Evolutionary conservation across 2,329 filamentous ascomycete species (phyloP).

Genomic region (Fusarium sp.): DNA sequence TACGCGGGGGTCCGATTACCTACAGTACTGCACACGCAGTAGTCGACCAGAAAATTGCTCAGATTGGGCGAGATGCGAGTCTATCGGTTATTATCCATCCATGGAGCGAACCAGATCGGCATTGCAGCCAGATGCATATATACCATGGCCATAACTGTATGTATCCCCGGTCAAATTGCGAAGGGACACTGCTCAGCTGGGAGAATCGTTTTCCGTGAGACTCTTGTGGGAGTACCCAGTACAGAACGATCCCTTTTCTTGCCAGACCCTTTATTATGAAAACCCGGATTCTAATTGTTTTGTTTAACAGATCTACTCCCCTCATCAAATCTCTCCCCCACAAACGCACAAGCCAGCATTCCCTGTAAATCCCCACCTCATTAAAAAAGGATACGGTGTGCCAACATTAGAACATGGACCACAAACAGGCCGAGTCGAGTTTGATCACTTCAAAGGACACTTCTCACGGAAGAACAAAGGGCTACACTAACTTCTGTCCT

Average conservation of each 20-base stretch:
- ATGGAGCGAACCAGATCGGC: conserved; percentile 28
- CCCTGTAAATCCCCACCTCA: background rate
- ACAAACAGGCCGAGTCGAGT: background rate
- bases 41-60: background rate
- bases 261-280: background rate
- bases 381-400: background rate
- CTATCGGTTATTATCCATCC: conserved; percentile 15
- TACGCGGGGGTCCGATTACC: conserved; percentile 10
- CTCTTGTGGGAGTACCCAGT: background rate
- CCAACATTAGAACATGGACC: background rate
- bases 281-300: background rate
- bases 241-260: background rate
- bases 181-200: background rate
- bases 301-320: background rate
- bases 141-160: background rate
- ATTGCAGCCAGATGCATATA: conserved; percentile 20
- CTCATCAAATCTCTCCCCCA: background rate
- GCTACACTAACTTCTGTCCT: background rate
- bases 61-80: conserved; percentile 11
- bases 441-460: background rate
- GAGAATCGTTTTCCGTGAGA: background rate
- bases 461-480: background rate
- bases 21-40: no score
- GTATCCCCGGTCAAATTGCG: background rate
- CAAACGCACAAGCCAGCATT: background rate